A percentile compares a stretch with the other conserved stretches of the same genome.
Evolutionary conservation across 768 basidiomycete genomes (phyloP).

Genomic region (Trametes gibbosa): DNA sequence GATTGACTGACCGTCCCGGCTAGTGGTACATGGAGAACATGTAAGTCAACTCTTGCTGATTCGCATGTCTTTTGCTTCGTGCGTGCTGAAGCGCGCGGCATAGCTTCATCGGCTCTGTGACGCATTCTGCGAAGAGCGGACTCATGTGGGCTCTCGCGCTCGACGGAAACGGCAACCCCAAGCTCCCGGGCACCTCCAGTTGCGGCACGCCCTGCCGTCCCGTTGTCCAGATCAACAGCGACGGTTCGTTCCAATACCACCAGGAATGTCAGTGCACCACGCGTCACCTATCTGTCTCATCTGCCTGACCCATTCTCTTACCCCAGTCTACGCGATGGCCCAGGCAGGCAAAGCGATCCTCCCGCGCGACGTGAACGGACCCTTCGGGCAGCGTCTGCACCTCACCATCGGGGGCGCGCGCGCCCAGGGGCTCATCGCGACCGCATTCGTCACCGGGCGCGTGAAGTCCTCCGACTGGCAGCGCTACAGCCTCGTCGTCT

Average conservation of each 20-base stretch:
- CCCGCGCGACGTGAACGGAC: conserved; percentile 65
- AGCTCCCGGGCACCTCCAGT: conserved; percentile 60
- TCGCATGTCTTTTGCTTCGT: too few relatives aligned
- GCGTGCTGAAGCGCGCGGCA: too few relatives aligned
- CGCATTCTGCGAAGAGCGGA: conserved; percentile 42
- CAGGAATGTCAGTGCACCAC: conserved; percentile 70
- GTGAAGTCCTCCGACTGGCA: conserved; percentile 52
- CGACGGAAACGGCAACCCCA: conserved; percentile 60
- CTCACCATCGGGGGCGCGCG: conserved; percentile 57
- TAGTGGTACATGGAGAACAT: conserved; percentile 73
- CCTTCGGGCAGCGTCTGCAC: conserved; percentile 66
- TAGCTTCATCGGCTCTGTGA: conserved; percentile 41
- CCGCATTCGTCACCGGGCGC: conserved; percentile 63
- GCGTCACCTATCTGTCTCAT: too few relatives aligned
- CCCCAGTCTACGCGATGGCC: conserved; percentile 64
- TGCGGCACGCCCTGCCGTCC: conserved; percentile 67
- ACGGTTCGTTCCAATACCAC: conserved; percentile 61
- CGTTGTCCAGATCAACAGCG: conserved; percentile 63
- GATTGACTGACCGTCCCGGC: too few relatives aligned
- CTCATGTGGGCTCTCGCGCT: conserved; percentile 79
- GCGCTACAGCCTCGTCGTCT: conserved; percentile 68
- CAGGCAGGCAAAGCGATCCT: conserved; percentile 73
- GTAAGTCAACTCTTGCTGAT: conserved; percentile 42
- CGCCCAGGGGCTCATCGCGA: conserved; percentile 57
- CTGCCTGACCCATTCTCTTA: neutral